Evolutionary conservation across 768 basidiomycete genomes (phyloP).

Genomic region (Paxillus ammoniavirescens): DNA sequence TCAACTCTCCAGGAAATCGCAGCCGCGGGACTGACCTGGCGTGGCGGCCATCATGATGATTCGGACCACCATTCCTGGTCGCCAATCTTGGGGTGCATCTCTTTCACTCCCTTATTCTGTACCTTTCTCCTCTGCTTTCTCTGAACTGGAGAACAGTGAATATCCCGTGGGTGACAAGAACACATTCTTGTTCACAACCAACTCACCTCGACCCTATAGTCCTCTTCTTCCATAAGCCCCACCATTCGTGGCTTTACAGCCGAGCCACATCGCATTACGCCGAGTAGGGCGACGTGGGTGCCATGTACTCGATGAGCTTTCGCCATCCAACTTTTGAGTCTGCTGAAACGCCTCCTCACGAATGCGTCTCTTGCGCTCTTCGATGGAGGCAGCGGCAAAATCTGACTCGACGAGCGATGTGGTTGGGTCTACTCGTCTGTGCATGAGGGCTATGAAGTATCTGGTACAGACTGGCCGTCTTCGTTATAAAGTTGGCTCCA

Average conservation of each 20-base stretch:
- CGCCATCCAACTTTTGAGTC: background rate
- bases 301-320: background rate
- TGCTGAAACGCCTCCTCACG: background rate
- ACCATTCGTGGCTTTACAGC: background rate
- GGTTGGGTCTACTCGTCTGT: no score
- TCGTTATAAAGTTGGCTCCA: no score
- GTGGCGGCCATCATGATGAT: no score
- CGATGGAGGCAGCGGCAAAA: background rate
- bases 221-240: background rate
- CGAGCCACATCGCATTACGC: background rate
- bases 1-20: no score
- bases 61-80: no score
- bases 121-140: background rate
- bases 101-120: background rate
- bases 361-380: background rate
- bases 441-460: no score
- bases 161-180: background rate
- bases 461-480: no score
- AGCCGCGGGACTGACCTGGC: no score
- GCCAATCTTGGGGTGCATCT: background rate
- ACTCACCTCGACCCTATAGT: background rate
- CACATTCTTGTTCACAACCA: background rate
- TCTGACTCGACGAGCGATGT: background rate
- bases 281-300: background rate
- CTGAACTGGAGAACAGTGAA: background rate